Conservation (phyloP, 2,329 filamentous ascomycete species). For the Graphilbum fragrans region DNA sequence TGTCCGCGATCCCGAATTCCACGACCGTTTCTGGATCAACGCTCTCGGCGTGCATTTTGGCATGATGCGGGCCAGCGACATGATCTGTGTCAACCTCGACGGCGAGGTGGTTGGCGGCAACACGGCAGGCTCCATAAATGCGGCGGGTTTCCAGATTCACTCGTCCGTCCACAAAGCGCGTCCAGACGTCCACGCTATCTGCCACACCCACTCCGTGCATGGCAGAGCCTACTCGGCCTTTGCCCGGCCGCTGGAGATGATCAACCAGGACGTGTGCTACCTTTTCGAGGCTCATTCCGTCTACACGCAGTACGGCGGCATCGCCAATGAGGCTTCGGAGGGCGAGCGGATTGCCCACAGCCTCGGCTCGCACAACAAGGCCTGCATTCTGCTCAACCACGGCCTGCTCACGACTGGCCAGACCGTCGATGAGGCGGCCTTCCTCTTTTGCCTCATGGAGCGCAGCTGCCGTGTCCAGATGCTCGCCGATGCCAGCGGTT, state of each 20-base stretch:
- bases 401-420: constrained; percentile 46
- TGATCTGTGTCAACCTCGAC: constrained; percentile 43
- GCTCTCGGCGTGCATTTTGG: constrained; percentile 46
- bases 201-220: constrained; percentile 42
- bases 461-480: constrained; percentile 56
- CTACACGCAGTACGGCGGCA: constrained; percentile 46
- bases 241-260: constrained; percentile 43
- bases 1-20: constrained; percentile 44
- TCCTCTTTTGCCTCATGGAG: constrained; percentile 48
- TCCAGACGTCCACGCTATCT: constrained; percentile 43
- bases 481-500: constrained; percentile 39
- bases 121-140: constrained; percentile 31
- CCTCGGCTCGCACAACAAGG: constrained; percentile 30
- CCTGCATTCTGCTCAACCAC: constrained; percentile 47
- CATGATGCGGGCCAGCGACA: constrained; percentile 41
- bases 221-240: constrained; percentile 47
- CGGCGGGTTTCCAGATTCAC: constrained; percentile 49
- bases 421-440: constrained; percentile 53
- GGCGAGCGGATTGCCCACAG: constrained; percentile 36
- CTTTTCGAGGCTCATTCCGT: constrained; percentile 45
- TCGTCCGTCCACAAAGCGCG: constrained; percentile 42
- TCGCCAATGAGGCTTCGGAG: constrained; percentile 45
- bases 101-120: constrained; percentile 44
- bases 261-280: constrained; percentile 42
- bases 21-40: constrained; percentile 49